These are phyloP conservation scores for Eimeria zaria DNA, from an alignment of 169 alveolate species.

Conservation along the genomic window DNA sequence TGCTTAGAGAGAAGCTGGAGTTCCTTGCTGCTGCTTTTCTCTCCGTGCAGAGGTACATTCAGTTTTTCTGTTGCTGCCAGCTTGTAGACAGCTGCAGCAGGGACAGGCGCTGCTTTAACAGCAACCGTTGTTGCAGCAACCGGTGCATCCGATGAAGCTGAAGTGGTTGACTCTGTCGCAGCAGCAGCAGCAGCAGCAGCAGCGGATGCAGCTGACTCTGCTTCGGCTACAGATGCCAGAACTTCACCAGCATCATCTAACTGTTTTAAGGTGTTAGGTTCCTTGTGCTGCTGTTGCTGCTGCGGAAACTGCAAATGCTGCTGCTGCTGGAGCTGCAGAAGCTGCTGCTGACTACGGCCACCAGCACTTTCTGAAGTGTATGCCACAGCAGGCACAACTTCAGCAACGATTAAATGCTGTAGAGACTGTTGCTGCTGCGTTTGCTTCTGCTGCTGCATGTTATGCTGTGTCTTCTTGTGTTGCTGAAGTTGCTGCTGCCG, in stretches of 20 bases:
- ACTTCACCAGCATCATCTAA: neutral
- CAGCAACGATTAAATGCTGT: neutral
- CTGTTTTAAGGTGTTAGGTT: neutral
- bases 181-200: conserved; percentile 28
- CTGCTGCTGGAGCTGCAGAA: neutral
- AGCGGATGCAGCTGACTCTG: neutral
- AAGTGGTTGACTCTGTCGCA: neutral
- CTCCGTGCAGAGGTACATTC: neutral
- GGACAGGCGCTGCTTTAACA: neutral
- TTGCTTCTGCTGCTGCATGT: neutral
- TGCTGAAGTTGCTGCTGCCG: neutral
- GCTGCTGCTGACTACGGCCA: neutral
- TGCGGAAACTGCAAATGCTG: neutral
- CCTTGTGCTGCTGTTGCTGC: neutral
- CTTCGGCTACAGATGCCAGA: neutral
- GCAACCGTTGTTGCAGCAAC: neutral
- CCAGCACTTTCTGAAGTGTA: neutral
- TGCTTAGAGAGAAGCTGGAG: neutral
- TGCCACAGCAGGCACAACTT: neutral
- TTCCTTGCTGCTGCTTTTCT: neutral
- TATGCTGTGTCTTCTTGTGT: too few species aligned
- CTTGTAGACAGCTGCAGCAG: neutral
- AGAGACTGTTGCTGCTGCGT: neutral
- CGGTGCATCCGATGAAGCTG: conserved; percentile 12
- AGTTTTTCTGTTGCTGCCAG: neutral